Evolutionary conservation across 305 asterid species (phyloP).

Genomic region (Fraxinus baroniana): DNA sequence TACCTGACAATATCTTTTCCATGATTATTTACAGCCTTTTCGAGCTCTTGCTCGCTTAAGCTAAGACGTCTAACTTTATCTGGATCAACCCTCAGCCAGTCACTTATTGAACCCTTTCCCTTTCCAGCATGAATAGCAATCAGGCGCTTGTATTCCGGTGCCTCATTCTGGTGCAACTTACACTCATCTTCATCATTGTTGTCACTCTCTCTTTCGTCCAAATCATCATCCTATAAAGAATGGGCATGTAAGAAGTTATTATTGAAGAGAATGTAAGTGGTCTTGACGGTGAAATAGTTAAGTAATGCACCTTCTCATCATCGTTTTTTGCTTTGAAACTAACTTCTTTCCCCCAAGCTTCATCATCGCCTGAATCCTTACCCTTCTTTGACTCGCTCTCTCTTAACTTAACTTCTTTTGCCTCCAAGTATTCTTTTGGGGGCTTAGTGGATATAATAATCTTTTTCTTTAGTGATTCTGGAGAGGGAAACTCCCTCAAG

Average conservation of each 20-base stretch:
- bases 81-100: conserved; percentile 70
- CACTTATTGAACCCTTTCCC: conserved; percentile 78
- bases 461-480: conserved; percentile 59
- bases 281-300: conserved; percentile 17
- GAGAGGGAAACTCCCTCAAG: conserved; percentile 70
- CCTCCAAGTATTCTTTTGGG: conserved; percentile 81
- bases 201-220: conserved; percentile 46
- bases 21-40: conserved; percentile 58
- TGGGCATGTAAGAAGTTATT: conserved; percentile 9
- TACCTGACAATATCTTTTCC: conserved; percentile 73
- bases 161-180: conserved; percentile 41
- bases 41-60: conserved; percentile 81
- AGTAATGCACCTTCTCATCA: conserved; percentile 46
- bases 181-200: conserved; percentile 48
- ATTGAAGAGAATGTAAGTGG: conserved; percentile 3
- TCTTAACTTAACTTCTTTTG: conserved; percentile 46
- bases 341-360: conserved; percentile 63
- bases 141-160: conserved; percentile 63
- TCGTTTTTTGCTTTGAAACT: conserved; percentile 28
- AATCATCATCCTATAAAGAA: conserved; percentile 44
- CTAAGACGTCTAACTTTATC: conserved; percentile 90
- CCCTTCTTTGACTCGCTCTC: conserved; percentile 38
- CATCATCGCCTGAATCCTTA: conserved; percentile 43
- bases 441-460: conserved; percentile 87
- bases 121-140: conserved; percentile 96